phyloP scores from a whole-genome alignment of 495 filamentous ascomycete species.

The Neurospora sp. region DNA sequence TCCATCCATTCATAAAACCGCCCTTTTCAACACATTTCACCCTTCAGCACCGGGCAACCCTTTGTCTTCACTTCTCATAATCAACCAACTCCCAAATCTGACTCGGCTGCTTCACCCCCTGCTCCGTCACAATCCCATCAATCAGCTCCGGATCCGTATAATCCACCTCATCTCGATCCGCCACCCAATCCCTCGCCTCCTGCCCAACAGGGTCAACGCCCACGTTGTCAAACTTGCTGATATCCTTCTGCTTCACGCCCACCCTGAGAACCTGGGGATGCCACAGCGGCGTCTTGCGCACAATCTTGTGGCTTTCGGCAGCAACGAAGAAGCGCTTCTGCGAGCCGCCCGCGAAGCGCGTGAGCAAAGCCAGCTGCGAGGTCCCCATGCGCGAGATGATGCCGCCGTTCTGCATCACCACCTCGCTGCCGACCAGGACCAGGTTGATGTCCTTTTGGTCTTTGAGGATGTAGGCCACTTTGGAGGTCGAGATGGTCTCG shows the following conservation, averaged over 20 bases:
- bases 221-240: slow-evolving; percentile 51
- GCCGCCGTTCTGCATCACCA: slow-evolving; percentile 87
- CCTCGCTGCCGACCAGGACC: slow-evolving; percentile 88
- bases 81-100: slow-evolving; percentile 28
- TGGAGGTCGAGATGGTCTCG: slow-evolving; percentile 64
- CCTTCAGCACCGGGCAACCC: not conserved
- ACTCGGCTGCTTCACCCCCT: slow-evolving; percentile 32
- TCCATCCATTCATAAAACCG: not conserved
- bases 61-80: slow-evolving; percentile 14
- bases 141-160: slow-evolving; percentile 52
- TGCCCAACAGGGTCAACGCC: slow-evolving; percentile 30
- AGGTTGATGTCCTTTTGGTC: slow-evolving; percentile 56
- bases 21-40: not conserved
- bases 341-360: slow-evolving; percentile 51
- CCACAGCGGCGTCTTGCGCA: slow-evolving; percentile 17
- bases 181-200: slow-evolving; percentile 17
- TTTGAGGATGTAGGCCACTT: slow-evolving; percentile 77
- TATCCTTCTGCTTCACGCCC: slow-evolving; percentile 57
- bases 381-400: slow-evolving; percentile 87
- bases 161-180: slow-evolving; percentile 51
- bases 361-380: slow-evolving; percentile 76
- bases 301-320: slow-evolving; percentile 80
- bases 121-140: slow-evolving; percentile 27
- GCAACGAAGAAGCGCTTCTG: slow-evolving; percentile 79
- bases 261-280: slow-evolving; percentile 17